A percentile compares a stretch with the other conserved stretches of the same genome.
Conservation (phyloP, 768 basidiomycete genomes). For the Tricholoma flavovirens region DNA sequence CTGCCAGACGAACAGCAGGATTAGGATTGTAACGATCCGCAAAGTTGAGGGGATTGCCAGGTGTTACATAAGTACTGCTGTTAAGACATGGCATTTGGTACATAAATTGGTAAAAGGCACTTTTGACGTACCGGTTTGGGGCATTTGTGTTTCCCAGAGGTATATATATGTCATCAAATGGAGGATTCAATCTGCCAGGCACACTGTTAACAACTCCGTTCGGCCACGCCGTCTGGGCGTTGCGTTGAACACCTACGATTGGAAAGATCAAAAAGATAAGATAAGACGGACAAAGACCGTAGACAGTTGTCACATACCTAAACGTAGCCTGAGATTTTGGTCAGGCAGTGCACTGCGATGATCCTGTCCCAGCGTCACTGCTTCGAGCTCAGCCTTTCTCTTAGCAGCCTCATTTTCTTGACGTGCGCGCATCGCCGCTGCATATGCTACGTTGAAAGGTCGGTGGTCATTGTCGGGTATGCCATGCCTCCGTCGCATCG, state of each 20-base stretch:
- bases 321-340: conserved; percentile 41
- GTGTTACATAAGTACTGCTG: conserved; percentile 1
- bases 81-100: neutral
- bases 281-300: conserved; percentile 18
- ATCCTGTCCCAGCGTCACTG: conserved; percentile 29
- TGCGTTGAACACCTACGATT: conserved; percentile 19
- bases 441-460: conserved; percentile 85
- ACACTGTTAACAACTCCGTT: conserved; percentile 9
- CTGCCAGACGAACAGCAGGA: conserved; percentile 15
- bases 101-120: neutral
- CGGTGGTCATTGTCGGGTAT: conserved; percentile 80
- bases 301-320: conserved; percentile 30
- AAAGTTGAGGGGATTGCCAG: conserved; percentile 23
- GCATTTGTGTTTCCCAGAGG: conserved; percentile 9
- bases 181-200: conserved; percentile 20
- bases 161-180: conserved; percentile 11
- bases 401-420: conserved; percentile 43
- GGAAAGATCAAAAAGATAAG: conserved; percentile 15
- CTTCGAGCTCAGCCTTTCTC: conserved; percentile 26
- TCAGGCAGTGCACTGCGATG: conserved; percentile 31
- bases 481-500: conserved; percentile 71
- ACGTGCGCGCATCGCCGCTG: conserved; percentile 55
- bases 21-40: conserved; percentile 34
- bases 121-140: conserved; percentile 8
- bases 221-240: conserved; percentile 13